These are phyloP conservation scores for Calonectria honghensis DNA, from an alignment of 2,329 filamentous ascomycete genomes.

Conservation along the genomic window DNA sequence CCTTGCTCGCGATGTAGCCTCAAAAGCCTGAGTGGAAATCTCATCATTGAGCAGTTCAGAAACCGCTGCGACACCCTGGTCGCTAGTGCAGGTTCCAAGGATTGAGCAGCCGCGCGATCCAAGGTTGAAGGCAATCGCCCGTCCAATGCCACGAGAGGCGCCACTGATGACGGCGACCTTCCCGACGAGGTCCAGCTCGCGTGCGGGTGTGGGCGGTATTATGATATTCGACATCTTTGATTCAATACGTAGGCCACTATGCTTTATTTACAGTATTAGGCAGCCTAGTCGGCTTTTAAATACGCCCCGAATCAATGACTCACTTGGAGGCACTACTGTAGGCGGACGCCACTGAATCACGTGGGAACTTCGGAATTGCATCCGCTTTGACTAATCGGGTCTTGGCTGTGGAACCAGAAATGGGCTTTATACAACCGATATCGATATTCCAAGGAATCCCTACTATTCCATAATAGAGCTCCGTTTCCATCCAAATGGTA, in stretches of 20 bases:
- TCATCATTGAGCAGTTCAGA: conserved; percentile 48
- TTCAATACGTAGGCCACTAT: not conserved
- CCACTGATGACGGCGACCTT: conserved; percentile 51
- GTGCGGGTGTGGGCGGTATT: not conserved
- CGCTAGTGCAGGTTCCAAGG: conserved; percentile 57
- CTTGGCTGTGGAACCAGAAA: no score
- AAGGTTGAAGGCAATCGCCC: conserved; percentile 54
- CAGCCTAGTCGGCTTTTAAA: not conserved
- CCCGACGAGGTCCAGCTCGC: conserved; percentile 41
- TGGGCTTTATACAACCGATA: no score
- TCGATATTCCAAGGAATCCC: no score
- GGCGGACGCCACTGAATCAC: not conserved
- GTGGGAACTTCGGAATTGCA: not conserved
- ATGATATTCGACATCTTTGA: not conserved
- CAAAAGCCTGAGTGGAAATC: conserved; percentile 45
- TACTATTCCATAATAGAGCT: no score
- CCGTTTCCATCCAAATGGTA: no score
- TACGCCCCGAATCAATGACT: not conserved
- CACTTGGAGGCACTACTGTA: not conserved
- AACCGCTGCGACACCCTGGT: conserved; percentile 46
- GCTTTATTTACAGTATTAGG: not conserved
- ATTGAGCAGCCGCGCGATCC: conserved; percentile 56
- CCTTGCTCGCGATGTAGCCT: conserved; percentile 38
- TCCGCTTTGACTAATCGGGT: no score
- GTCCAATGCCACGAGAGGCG: conserved; percentile 53